Evolutionary conservation across 2,329 filamentous ascomycete genomes (phyloP).

Genomic region (Penicillium sp.): DNA sequence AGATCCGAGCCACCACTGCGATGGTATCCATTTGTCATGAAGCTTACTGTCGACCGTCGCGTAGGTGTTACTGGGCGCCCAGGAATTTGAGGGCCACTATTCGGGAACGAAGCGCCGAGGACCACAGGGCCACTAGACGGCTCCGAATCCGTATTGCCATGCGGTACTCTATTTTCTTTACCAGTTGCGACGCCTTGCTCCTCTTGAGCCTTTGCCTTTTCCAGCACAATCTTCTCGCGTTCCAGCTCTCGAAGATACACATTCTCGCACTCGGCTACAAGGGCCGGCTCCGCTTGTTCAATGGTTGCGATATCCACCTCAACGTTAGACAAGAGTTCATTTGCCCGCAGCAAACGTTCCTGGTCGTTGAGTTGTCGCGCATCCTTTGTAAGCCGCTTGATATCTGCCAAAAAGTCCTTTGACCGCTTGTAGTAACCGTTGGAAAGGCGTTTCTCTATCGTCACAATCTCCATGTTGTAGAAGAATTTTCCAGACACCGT

Average conservation of each 20-base stretch:
- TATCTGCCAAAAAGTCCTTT: constrained; percentile 86
- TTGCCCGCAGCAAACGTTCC: constrained; percentile 81
- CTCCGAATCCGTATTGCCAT: constrained; percentile 58
- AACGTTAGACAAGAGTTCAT: constrained; percentile 89
- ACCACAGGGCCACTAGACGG: constrained; percentile 57
- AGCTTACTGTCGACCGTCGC: constrained; percentile 53
- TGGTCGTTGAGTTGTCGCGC: constrained; percentile 81
- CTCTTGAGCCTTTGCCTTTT: constrained; percentile 54
- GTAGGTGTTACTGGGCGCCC: constrained; percentile 60
- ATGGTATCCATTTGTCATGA: constrained; percentile 64
- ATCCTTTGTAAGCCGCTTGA: constrained; percentile 83
- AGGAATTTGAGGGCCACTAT: constrained; percentile 53
- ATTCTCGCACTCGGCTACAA: constrained; percentile 76
- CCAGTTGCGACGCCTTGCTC: constrained; percentile 48
- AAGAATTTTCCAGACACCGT: constrained; percentile 80
- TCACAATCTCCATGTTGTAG: constrained; percentile 91
- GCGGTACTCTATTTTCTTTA: constrained; percentile 58
- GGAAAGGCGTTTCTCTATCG: constrained; percentile 93
- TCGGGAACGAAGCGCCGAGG: constrained; percentile 69
- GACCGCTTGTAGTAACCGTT: constrained; percentile 96
- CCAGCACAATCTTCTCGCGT: constrained; percentile 68
- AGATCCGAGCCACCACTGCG: constrained; percentile 46
- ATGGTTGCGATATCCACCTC: constrained; percentile 88
- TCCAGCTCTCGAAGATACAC: constrained; percentile 76
- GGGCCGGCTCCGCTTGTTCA: constrained; percentile 65